Evolutionary conservation across 2,329 filamentous ascomycete genomes (phyloP), one percentile per base, ranked within the genome.

Genomic region (Microdochium paspali): DNA sequence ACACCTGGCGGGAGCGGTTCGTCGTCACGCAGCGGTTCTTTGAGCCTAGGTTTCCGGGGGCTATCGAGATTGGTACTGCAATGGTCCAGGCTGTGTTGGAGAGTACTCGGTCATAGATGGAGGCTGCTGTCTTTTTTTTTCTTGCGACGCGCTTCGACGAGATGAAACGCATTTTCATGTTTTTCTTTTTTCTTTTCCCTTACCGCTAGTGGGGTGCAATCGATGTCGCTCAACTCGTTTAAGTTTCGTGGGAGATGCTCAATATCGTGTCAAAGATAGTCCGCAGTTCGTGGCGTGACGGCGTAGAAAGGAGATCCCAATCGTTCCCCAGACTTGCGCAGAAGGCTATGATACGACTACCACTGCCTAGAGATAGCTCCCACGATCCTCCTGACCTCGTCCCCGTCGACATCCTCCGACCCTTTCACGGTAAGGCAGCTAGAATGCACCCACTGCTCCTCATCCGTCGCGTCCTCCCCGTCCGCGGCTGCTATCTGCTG

Each of bases 1-100:
- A 95, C 55, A 87, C 87, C 31, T 98, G 95, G 76, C 78, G 85
- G 55, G 87, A 94, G 71, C 81, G 94, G 49, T 98, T 98, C 61
- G 81, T 93, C 61, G 83, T 81, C 55, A 95, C 94, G 46, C 90
- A 96, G 66, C 73, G 73, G 53, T 98, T 95, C 71, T 98, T 98
- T 66, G 82, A 90, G 63, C 89, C 90, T 2, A 73, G 91, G 26
- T 96, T 98, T 61, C 80, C 82, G 1, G 90, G 94, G 62, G 93
- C 93, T 5, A 88, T 84, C 46, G 82, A 84, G 57, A 72, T 98
- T 31, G 93, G 93, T 2, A 95, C 96, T 62, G 85, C 90, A 63
- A 98, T 98, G 93, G 94, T 98, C 67, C 90, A 85, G 72, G 93
- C 89, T 42, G 93, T 98, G 58, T 68, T 96, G 56, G 87, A 91